Base-by-base conservation (phyloP, 768 basidiomycete species). In the Pulveroboletus ravenelii region DNA sequence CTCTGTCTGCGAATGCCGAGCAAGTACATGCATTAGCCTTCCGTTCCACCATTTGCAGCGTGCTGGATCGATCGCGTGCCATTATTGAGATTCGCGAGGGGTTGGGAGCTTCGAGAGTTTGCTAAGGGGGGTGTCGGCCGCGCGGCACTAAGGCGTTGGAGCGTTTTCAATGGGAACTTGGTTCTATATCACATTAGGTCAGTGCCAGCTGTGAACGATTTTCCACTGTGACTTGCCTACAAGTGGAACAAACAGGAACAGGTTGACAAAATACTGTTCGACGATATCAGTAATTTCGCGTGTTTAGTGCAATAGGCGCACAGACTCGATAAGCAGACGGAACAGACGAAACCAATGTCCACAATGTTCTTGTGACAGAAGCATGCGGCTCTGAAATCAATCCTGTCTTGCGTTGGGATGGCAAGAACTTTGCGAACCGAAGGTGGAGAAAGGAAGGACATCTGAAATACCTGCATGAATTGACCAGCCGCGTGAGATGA, bases 351-450 rank as follows among this genome's bases (percentile, higher is more conserved):
- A 48, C 93, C 96, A 47, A 98, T 81, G 64, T 98, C 95, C 36
- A 98, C 82, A 42, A 96, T 95, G 47, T 87, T 86, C 67, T 97
- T 96, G 71, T 98, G 96, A 72, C 96, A 99, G 74, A 99, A 98
- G 65, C 95, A 98, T 8, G 94, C 95, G 0, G 96, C 96, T 29
- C 96, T 82, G 64, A 98, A 95, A 68, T 98, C 96, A 52, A 98
- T 87, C 62, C 83, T 87, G 66, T 98, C 94, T 70, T 96, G 93
- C 6, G 90, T 90, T 1, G 95, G 95, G 18, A 90, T 83, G 0
- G 87, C 82, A 32, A 98, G 75, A 41, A 83, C 74, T 61, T 80
- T 81, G 39, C 93, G 84, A 46, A 95, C 79, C 7, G 84, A 73
- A 2, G 81, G 79, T 8, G 85, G 74, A 10, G 85, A 77, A 9